phyloP scores from a whole-genome alignment of 805 yeast species.

The Yamadazyma olivae region DNA sequence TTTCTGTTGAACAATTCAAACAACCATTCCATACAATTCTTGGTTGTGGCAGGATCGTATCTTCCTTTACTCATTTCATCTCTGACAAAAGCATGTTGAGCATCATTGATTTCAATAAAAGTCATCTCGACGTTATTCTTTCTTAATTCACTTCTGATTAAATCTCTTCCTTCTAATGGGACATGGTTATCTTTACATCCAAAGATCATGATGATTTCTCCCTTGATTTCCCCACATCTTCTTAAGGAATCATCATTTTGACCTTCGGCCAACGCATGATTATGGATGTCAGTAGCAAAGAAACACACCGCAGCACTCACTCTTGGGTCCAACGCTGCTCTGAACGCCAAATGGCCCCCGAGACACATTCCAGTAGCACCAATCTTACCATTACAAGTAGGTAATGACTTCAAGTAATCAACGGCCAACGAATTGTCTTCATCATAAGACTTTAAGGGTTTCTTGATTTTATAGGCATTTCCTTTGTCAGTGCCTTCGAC shows the following conservation, averaged over 20 bases:
- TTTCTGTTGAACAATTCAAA: slow-evolving; percentile 68
- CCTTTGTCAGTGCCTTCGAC: slow-evolving; percentile 74
- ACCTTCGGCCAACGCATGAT: slow-evolving; percentile 62
- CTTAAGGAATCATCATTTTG: slow-evolving; percentile 62
- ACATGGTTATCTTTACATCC: slow-evolving; percentile 82
- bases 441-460: slow-evolving; percentile 69
- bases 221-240: slow-evolving; percentile 52
- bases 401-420: slow-evolving; percentile 55
- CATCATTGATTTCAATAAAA: slow-evolving; percentile 71
- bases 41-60: slow-evolving; percentile 74
- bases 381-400: slow-evolving; percentile 66
- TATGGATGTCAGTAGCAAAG: slow-evolving; percentile 79
- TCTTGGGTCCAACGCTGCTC: slow-evolving; percentile 63
- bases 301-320: slow-evolving; percentile 69
- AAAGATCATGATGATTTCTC: slow-evolving; percentile 65
- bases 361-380: slow-evolving; percentile 89
- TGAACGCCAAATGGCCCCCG: slow-evolving; percentile 78
- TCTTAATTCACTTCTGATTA: slow-evolving; percentile 60
- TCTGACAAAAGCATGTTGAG: slow-evolving; percentile 81
- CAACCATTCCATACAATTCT: slow-evolving; percentile 63
- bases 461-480: slow-evolving; percentile 60
- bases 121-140: slow-evolving; percentile 61
- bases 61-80: slow-evolving; percentile 80
- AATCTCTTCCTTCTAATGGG: slow-evolving; percentile 71
- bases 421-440: slow-evolving; percentile 66